Conservation (phyloP, 495 filamentous ascomycete genomes). For the Aspergillus mulundensis region DNA sequence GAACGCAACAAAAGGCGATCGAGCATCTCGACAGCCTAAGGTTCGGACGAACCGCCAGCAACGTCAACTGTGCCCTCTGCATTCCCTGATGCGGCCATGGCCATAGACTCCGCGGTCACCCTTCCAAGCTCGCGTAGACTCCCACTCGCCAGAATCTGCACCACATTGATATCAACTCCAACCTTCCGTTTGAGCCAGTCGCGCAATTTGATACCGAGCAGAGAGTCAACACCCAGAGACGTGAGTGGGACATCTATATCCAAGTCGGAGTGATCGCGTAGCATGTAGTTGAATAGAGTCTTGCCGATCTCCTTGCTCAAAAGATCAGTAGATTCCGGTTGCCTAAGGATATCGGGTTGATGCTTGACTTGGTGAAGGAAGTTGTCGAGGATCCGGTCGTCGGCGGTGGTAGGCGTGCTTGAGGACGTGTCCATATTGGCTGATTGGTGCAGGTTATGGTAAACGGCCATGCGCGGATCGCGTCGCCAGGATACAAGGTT, state of each 20-base stretch:
- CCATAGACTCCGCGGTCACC: not conserved
- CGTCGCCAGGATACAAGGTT: not conserved
- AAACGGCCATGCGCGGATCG: constrained; percentile 1
- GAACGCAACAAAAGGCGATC: too few species aligned
- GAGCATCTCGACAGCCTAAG: too few species aligned
- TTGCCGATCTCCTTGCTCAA: not conserved
- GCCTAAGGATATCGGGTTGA: not conserved
- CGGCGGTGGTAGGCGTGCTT: too few species aligned
- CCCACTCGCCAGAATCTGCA: not conserved
- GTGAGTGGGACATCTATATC: not conserved
- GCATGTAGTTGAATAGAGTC: not conserved
- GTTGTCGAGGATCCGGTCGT: not conserved
- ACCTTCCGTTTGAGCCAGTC: not conserved
- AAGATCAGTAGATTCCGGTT: not conserved
- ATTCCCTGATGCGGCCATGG: too few species aligned
- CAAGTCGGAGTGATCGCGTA: not conserved
- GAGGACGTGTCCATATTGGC: not conserved
- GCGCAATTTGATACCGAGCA: constrained; percentile 1
- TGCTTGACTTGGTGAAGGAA: not conserved
- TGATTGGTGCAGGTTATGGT: not conserved
- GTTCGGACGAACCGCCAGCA: too few species aligned
- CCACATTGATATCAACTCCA: not conserved
- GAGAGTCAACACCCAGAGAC: not conserved
- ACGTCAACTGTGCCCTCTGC: not conserved
- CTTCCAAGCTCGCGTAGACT: not conserved